These are phyloP conservation scores for Ziziphus jujuba DNA, from an alignment of 306 rosid species.

Conservation along the genomic window DNA sequence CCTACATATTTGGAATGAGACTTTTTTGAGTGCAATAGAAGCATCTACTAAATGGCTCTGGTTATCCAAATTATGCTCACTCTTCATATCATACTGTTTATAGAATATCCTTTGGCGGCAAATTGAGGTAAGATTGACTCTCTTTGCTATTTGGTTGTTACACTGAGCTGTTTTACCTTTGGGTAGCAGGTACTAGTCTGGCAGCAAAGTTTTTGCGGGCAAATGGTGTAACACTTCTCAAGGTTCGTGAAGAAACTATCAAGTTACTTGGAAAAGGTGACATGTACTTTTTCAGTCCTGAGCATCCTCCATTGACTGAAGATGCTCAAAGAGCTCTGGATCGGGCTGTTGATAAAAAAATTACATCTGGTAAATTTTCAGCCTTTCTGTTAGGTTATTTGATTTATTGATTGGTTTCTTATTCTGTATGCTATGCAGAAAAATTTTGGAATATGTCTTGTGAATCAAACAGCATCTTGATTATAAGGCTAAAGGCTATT, in stretches of 20 bases:
- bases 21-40: neutral
- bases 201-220: constrained; percentile 58
- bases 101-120: neutral
- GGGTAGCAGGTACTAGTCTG: constrained; percentile 56
- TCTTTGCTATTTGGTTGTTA: constrained; percentile 15
- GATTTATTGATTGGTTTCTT: neutral
- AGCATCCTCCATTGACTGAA: constrained; percentile 64
- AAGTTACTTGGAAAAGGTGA: constrained; percentile 58
- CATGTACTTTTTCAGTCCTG: constrained; percentile 43
- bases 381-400: neutral
- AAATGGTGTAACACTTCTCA: constrained; percentile 54
- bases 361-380: constrained; percentile 54
- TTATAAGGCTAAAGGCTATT: neutral
- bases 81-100: neutral
- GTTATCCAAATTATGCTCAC: neutral
- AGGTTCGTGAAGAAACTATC: constrained; percentile 62
- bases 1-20: neutral
- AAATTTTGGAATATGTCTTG: neutral
- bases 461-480: neutral
- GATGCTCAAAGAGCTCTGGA: constrained; percentile 76
- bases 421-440: neutral
- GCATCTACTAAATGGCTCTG: neutral
- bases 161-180: constrained; percentile 13
- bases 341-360: constrained; percentile 61
- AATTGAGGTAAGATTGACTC: too few relatives aligned